Evolutionary conservation across 2,329 filamentous ascomycete species (phyloP), one percentile per base, ranked within the genome.

Genomic region (Paraphaeosphaeria minitans): DNA sequence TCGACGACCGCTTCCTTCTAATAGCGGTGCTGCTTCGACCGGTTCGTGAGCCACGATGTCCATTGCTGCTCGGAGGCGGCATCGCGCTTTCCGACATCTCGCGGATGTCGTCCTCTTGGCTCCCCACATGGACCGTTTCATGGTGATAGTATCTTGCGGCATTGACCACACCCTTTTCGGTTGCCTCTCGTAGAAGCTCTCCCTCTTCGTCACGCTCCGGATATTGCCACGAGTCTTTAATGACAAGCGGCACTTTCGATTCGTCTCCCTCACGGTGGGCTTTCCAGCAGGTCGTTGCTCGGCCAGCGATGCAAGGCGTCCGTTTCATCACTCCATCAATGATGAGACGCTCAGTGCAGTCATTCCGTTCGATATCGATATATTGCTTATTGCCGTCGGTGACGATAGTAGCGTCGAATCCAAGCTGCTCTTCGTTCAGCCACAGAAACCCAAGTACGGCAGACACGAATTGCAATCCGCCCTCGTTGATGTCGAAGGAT

Each of bases 201-300:
- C 31, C 31, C 31, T 35, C 31, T 35, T 35, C 31, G 31, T 35
- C 31, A 35, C 31, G 31, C 31, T 35, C 31, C 13, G 31, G 31
- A 35, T 35, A 35, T 35, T 35, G 31, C 31, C 31, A 35, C 31
- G 31, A 35, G 42, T 42, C 39, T 42, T 42, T 42, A 16, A 42
- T 42, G n/a, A 42, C 39, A 42, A 42, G 14, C 6, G 39, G 19
- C 39, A 7, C 19, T 16, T 42, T 42, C 14, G 39, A 42, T 42
- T 42, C 19, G 39, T 42, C 39, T 21, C 39, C 39, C 14, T 42
- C 39, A 21, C 39, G 39, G 39, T 42, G 39, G n/a, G 39, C 39
- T 21, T 48, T 13, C n/a, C 45, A 42, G 24, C 64, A 67, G 45
- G 60, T 64, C 42, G 62, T 65, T 27, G 58, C 64, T 54, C 58